These are phyloP conservation scores for Endotrypanum monterogeii DNA, from an alignment of 208 protist species.

Conservation along the genomic window DNA sequence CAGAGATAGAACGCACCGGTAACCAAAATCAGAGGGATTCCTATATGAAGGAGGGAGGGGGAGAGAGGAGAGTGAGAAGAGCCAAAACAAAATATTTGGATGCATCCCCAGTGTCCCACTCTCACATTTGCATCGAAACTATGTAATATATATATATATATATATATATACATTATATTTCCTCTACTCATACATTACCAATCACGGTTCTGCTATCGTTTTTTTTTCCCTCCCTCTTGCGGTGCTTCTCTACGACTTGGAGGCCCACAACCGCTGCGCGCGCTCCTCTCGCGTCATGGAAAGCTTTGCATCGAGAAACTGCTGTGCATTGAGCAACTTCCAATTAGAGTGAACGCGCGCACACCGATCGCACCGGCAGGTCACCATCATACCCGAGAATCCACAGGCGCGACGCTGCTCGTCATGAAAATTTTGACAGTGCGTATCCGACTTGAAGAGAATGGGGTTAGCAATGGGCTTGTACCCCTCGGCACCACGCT, in stretches of 20 bases:
- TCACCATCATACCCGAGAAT: constrained; percentile 62
- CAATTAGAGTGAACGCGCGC: constrained; percentile 74
- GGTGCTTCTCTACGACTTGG: neutral
- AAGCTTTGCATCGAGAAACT: constrained; percentile 73
- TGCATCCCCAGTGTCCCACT: too few species aligned
- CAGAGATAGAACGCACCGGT: too few species aligned
- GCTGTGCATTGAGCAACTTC: constrained; percentile 69
- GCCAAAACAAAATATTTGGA: too few species aligned
- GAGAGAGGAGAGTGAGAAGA: neutral
- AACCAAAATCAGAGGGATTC: too few species aligned
- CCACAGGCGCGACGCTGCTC: constrained; percentile 69
- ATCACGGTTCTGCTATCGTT: neutral
- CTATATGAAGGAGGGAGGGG: too few species aligned
- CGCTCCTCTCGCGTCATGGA: constrained; percentile 53
- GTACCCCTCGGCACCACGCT: constrained; percentile 79
- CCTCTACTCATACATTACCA: neutral
- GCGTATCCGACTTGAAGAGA: constrained; percentile 83
- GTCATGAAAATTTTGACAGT: constrained; percentile 79
- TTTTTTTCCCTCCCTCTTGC: neutral
- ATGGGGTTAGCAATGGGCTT: constrained; percentile 85
- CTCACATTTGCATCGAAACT: too few species aligned
- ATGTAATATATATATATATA: too few species aligned
- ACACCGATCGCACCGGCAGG: constrained; percentile 67
- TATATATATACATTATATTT: too few species aligned
- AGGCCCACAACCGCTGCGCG: constrained; percentile 29